phyloP scores from a whole-genome alignment of 768 basidiomycete species.

The Clitopilus passeckerianus region DNA sequence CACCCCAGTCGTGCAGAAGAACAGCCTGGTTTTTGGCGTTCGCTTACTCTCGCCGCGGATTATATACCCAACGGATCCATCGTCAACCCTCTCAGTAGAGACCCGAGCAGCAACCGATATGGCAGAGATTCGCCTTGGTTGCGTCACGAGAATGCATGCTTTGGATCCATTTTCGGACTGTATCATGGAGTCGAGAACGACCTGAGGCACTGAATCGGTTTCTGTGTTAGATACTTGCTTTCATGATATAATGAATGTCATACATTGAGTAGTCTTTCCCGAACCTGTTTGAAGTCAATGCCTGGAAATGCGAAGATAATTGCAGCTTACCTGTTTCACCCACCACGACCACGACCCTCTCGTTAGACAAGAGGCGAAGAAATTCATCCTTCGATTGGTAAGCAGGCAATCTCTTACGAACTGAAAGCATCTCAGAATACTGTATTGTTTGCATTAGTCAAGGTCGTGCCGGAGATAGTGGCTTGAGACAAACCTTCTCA shows the following conservation, averaged over 20 bases:
- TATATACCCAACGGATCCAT: constrained; percentile 81
- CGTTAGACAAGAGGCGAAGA: constrained; percentile 46
- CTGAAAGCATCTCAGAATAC: constrained; percentile 53
- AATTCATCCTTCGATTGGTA: constrained; percentile 65
- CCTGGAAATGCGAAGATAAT: not conserved
- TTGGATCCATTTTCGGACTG: constrained; percentile 49
- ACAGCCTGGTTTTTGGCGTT: constrained; percentile 59
- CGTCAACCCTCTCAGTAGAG: constrained; percentile 71
- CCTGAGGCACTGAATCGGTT: constrained; percentile 66
- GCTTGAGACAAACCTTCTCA: constrained; percentile 23
- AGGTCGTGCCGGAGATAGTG: not conserved
- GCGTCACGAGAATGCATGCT: constrained; percentile 80
- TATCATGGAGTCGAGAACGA: constrained; percentile 83
- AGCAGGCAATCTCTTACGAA: constrained; percentile 68
- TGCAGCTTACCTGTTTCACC: constrained; percentile 76
- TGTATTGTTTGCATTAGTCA: constrained; percentile 9
- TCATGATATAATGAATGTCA: constrained; percentile 8
- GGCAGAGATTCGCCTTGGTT: constrained; percentile 86
- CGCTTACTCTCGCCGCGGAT: constrained; percentile 84
- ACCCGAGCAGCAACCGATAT: constrained; percentile 87
- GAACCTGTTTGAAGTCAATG: constrained; percentile 43
- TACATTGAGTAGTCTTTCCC: constrained; percentile 88
- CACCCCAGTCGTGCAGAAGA: constrained; percentile 96
- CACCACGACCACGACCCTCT: constrained; percentile 76
- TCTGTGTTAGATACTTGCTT: not conserved